Base-by-base conservation (phyloP, 108 stramenopile genomes). In the Skeletonema costatum region DNA sequence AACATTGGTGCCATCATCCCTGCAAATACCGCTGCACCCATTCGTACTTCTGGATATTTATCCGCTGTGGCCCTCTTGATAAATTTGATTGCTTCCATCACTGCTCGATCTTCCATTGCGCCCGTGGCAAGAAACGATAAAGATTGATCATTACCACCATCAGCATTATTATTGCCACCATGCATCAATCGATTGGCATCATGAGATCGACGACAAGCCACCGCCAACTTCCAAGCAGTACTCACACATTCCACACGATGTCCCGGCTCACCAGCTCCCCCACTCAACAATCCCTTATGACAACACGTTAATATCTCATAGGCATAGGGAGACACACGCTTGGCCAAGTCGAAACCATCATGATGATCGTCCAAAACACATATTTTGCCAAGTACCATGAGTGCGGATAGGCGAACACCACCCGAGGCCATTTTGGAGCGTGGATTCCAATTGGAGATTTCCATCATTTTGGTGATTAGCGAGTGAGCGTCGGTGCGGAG, bases 21-120 rank as follows among this genome's bases (percentile, higher is more conserved):
- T 0, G 88, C 81, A 75, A 95, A 84, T 21, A 56, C 66, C 6
- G 92, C 89, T 4, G 91, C 89, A 36, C 50, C 80, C 56, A 66
- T 71, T 48, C 94, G 75, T 29, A 95, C 91, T 73, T 95, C 92
- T 12, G 92, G 92, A 64, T 80, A 91, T 71, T 91, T 92, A 69
- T 93, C 92, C 1, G 70, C 68, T 16, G 66, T 66, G 16, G 91
- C 92, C 68, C 85, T 84, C 38, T 86, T 90, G 8, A 93, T 59
- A 12, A 95, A 63, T 68, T 89, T 92, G 21, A 90, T 73, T 17
- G 84, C 78, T 76, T 95, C 94, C 5, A 82, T 29, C 11, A 88
- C 76, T 14, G 86, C 87, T 67, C 71, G 81, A 29, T 91, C 94
- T 71, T 96, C 94, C 82, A 92, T 64, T 19, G 87, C 89, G 3